phyloP scores from a whole-genome alignment of 345 rosid genomes.

The Lumnitzera racemosa region DNA sequence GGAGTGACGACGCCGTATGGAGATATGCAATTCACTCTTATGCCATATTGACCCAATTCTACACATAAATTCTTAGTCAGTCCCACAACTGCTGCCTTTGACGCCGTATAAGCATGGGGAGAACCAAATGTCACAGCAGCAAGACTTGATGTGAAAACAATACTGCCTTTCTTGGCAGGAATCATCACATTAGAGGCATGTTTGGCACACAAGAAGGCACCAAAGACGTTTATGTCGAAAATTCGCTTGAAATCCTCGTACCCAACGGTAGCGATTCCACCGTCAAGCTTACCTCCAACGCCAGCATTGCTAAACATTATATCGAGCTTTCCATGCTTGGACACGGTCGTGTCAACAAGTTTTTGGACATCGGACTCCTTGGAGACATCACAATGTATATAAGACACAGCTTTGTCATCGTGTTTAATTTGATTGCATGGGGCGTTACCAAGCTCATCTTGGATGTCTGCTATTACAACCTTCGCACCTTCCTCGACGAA shows the following conservation, averaged over 20 bases:
- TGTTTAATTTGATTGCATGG: slow-evolving; percentile 9
- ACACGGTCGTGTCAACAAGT: slow-evolving; percentile 16
- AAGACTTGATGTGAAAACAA: slow-evolving; percentile 14
- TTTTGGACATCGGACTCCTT: slow-evolving; percentile 12
- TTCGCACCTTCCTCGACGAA: slow-evolving; percentile 21
- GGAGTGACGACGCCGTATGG: neutral
- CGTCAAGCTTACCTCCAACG: neutral
- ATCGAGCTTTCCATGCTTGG: slow-evolving; percentile 25
- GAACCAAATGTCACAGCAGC: neutral
- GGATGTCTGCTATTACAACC: slow-evolving; percentile 26
- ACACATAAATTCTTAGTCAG: slow-evolving; percentile 12
- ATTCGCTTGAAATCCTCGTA: slow-evolving; percentile 10
- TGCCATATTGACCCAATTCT: slow-evolving; percentile 16
- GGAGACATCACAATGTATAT: slow-evolving; percentile 22
- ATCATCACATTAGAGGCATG: slow-evolving; percentile 23
- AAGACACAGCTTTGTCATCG: slow-evolving; percentile 4
- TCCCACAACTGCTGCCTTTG: slow-evolving; percentile 15
- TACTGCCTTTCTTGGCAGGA: slow-evolving; percentile 12
- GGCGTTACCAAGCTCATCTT: slow-evolving; percentile 23
- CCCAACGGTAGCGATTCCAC: neutral
- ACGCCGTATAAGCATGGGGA: slow-evolving; percentile 9
- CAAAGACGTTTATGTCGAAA: slow-evolving; percentile 12
- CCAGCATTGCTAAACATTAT: slow-evolving; percentile 26
- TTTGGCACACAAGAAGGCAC: slow-evolving; percentile 17
- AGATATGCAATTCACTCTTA: slow-evolving; percentile 19